Conservation (phyloP, 2,329 filamentous ascomycete genomes). For the Byssochlamys sp. region DNA sequence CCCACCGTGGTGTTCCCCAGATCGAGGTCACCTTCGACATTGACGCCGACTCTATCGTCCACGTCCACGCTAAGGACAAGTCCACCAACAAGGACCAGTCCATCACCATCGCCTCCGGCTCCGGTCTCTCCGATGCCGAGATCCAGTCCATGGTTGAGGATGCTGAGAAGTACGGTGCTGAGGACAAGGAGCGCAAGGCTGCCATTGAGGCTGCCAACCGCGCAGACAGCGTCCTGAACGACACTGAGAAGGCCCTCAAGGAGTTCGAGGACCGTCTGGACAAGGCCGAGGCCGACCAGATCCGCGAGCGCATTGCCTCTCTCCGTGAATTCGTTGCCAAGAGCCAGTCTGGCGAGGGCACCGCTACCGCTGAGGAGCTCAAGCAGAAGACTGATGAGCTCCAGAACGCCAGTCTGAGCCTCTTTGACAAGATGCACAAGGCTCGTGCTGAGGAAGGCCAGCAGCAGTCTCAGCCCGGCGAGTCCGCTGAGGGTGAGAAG, state of each 20-base stretch:
- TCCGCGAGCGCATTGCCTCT: constrained; percentile 81
- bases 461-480: constrained; percentile 41
- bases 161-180: constrained; percentile 89
- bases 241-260: constrained; percentile 96
- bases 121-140: constrained; percentile 86
- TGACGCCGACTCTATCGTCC: constrained; percentile 93
- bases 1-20: constrained; percentile 90
- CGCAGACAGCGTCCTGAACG: constrained; percentile 89
- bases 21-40: constrained; percentile 98
- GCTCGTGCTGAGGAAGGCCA: constrained; percentile 61
- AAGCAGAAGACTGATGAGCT: constrained; percentile 99
- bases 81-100: constrained; percentile 99
- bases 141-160: constrained; percentile 97
- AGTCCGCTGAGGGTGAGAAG: constrained; percentile 56
- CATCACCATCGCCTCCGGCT: constrained; percentile 96
- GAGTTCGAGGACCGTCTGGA: constrained; percentile 93
- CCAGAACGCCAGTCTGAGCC: constrained; percentile 85
- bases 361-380: constrained; percentile 77
- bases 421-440: constrained; percentile 99
- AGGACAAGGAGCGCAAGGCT: constrained; percentile 92
- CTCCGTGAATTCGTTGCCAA: constrained; percentile 86
- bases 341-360: constrained; percentile 86
- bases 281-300: constrained; percentile 86
- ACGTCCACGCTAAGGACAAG: constrained; percentile 98
- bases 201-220: constrained; percentile 95